Percentiles rank a stretch among this genome's conserved stretches.
phyloP scores from a whole-genome alignment of 148 eudicot species.

The Salicornia ramosissima region DNA sequence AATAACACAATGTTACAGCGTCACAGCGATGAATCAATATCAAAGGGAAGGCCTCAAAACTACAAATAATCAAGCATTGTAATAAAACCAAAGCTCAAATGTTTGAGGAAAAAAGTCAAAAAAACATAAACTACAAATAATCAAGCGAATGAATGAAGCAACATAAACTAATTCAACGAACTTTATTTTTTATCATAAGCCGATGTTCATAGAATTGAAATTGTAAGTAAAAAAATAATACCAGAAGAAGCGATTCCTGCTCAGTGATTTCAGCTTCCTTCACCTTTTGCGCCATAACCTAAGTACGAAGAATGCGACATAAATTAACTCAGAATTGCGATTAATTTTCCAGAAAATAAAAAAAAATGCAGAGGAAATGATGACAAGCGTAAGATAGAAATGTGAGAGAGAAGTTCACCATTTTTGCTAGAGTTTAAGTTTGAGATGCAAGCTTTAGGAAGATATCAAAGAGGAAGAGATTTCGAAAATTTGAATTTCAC shows the following conservation, averaged over 20 bases:
- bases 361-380: no score
- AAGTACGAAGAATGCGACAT: slow-evolving; percentile 2
- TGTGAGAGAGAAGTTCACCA: slow-evolving; percentile 9
- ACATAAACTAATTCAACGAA: background rate
- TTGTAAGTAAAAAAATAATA: slow-evolving; percentile 11
- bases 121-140: background rate
- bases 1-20: background rate
- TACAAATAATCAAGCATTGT: background rate
- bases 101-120: no score
- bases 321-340: background rate
- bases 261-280: slow-evolving; percentile 90
- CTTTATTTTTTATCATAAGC: background rate
- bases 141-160: background rate
- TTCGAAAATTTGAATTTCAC: slow-evolving; percentile 8
- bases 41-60: no score
- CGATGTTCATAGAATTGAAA: background rate
- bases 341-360: background rate
- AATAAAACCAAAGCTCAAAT: no score
- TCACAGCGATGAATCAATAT: no score
- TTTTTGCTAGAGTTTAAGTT: background rate
- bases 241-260: slow-evolving; percentile 87
- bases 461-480: background rate
- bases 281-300: slow-evolving; percentile 70
- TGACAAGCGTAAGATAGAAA: no score
- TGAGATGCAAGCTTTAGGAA: background rate